Evolutionary conservation across 345 rosid species (phyloP), one percentile per base, ranked within the genome.

Genomic region (Bretschneidera sinensis): DNA sequence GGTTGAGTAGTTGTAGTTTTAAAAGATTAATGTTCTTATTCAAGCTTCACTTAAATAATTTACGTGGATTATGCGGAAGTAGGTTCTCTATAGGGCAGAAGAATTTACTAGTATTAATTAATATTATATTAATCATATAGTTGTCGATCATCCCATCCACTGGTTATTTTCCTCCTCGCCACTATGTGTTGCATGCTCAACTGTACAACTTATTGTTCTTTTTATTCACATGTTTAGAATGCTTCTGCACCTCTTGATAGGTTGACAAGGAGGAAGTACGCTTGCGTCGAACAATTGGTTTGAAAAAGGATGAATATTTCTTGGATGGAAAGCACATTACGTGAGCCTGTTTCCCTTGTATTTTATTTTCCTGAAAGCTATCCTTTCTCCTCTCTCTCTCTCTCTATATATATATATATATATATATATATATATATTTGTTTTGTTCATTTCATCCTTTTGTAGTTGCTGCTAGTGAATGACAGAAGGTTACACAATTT

Each of bases 231-330:
- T 59, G 35, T 45, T 64, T 33, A 51, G 65, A 58, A 54, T 64
- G 43, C 63, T 60, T 80, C 55, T 75, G 51, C 22, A 45, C 50
- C 15, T 67, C 62, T 25, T 54, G 59, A n/a, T 54, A 94, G 99
- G 99, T 94, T 69, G 99, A 94, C 64, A 94, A 94, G 76, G 97
- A 90, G 73, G 97, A 94, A 75, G 88, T 88, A 63, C 96, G 81
- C 60, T 70, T 94, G 75, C 95, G 95, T 57, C 79, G 96, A 73
- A 86, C 97, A 43, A 78, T 94, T 71, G 82, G 85, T 59, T 70
- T 86, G 76, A 90, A 94, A 71, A 94, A 94, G 80, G 99, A 92
- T 76, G 97, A 90, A 66, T 94, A 94, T 70, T 87, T 73, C 74
- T 63, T 90, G 85, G 99, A 90, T 64, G 96, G 86, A 62, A 94